Evolutionary conservation across 495 filamentous ascomycete species (phyloP).

Genomic region (Chaetomium tenue): DNA sequence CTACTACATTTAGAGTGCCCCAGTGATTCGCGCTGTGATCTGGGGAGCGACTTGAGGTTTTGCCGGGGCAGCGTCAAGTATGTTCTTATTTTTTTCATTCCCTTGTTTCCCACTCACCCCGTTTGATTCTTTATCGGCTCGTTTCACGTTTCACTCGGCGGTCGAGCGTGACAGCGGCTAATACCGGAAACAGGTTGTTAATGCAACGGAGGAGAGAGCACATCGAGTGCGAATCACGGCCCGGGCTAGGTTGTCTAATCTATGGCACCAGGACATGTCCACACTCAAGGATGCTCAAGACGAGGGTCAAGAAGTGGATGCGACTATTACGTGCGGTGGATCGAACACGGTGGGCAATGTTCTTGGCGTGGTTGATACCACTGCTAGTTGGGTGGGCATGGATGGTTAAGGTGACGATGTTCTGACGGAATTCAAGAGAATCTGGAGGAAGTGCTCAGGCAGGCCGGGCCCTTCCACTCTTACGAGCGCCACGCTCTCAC

Average conservation of each 20-base stretch:
- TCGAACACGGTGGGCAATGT: conserved; percentile 17
- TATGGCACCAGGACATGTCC: conserved; percentile 48
- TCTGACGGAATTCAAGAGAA: neutral
- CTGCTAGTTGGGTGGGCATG: conserved; percentile 19
- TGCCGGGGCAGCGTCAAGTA: conserved; percentile 54
- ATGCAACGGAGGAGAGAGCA: conserved; percentile 56
- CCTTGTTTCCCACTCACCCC: neutral
- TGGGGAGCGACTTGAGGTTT: conserved; percentile 53
- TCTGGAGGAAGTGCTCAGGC: neutral
- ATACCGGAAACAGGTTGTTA: conserved; percentile 38
- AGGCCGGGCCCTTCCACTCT: neutral
- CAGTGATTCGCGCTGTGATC: conserved; percentile 47
- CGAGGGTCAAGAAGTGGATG: conserved; percentile 41
- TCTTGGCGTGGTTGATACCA: conserved; percentile 21
- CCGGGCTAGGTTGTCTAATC: conserved; percentile 52
- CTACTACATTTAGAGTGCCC: conserved; percentile 53
- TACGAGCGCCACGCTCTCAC: neutral
- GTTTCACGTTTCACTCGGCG: neutral
- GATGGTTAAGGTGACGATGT: conserved; percentile 12
- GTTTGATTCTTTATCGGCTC: neutral
- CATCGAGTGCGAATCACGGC: conserved; percentile 52
- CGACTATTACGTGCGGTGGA: conserved; percentile 16
- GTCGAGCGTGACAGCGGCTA: neutral
- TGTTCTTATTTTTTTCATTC: conserved; percentile 15
- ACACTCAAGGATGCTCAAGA: conserved; percentile 35